Conservation (phyloP, 768 basidiomycete species). For the Psilocybe subaeruginosa region DNA sequence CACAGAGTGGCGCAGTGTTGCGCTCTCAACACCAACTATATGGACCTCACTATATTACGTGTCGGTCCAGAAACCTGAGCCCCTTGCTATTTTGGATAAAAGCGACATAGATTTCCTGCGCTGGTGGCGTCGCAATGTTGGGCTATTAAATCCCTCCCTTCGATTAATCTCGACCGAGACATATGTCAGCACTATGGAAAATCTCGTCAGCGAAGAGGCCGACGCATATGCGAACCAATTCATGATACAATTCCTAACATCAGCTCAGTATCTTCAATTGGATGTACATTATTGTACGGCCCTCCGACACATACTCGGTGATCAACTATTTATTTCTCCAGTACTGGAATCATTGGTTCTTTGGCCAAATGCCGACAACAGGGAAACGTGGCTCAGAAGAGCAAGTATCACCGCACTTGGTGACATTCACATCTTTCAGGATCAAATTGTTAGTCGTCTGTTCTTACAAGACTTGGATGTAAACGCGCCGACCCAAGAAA, state of each 20-base stretch:
- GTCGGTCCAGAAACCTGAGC: not conserved
- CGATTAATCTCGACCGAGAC: conserved; percentile 8
- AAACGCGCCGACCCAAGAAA: no score
- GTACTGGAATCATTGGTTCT: no score
- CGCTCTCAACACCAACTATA: not conserved
- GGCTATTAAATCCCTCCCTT: not conserved
- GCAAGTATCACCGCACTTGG: not conserved
- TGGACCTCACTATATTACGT: conserved; percentile 7
- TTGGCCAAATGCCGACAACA: no score
- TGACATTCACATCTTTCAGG: not conserved
- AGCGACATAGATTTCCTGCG: conserved; percentile 6
- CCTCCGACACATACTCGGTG: no score
- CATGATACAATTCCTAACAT: no score
- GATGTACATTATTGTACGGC: no score
- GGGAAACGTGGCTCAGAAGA: no score
- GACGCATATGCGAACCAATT: no score
- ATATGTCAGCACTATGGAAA: not conserved
- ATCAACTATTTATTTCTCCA: no score
- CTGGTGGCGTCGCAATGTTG: conserved; percentile 3
- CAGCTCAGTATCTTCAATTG: no score
- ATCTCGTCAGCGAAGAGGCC: not conserved
- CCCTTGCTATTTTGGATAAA: not conserved
- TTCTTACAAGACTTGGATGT: not conserved
- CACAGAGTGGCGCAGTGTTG: conserved; percentile 7
- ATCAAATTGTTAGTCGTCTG: not conserved